Evolutionary conservation across 768 basidiomycete genomes (phyloP).

Genomic region (Crassisporium funariophilum): DNA sequence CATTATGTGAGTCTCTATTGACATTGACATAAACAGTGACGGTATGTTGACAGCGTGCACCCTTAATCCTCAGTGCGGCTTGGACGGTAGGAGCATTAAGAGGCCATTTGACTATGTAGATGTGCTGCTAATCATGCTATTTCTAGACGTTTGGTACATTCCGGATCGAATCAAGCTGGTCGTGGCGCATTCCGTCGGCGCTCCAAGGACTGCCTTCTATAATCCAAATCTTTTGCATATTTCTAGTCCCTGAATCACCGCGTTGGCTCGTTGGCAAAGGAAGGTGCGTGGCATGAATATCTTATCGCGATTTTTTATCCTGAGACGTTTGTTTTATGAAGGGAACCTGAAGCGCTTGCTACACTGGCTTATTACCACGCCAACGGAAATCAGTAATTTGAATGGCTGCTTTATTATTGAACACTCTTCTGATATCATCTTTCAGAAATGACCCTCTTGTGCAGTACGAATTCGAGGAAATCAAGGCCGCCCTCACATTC

Average conservation of each 20-base stretch:
- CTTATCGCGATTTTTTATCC: not conserved
- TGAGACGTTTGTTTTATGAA: conserved; percentile 4
- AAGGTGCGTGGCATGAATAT: conserved; percentile 25
- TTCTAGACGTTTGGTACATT: conserved; percentile 65
- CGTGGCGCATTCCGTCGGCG: conserved; percentile 75
- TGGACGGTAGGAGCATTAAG: conserved; percentile 55
- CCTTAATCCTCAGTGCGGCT: conserved; percentile 45
- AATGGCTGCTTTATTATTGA: not conserved
- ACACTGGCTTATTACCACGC: conserved; percentile 61
- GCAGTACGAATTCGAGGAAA: conserved; percentile 64
- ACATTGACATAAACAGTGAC: not conserved
- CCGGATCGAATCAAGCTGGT: conserved; percentile 57
- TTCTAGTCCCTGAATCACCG: conserved; percentile 72
- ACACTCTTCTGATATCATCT: not conserved
- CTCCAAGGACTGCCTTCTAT: conserved; percentile 64
- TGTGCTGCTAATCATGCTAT: not conserved
- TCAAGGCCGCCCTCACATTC: conserved; percentile 56
- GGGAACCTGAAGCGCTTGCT: conserved; percentile 47
- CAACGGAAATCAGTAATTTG: conserved; percentile 41
- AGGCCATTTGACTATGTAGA: not conserved
- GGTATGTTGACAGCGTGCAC: not conserved
- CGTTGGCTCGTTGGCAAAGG: conserved; percentile 74
- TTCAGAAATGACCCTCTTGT: conserved; percentile 55
- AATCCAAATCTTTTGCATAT: conserved; percentile 59
- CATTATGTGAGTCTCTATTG: conserved; percentile 54